Percentiles rank a stretch among this genome's conserved stretches.
phyloP scores from a whole-genome alignment of 1,284 basidiomycete genomes.

The Boletus holoroseus region DNA sequence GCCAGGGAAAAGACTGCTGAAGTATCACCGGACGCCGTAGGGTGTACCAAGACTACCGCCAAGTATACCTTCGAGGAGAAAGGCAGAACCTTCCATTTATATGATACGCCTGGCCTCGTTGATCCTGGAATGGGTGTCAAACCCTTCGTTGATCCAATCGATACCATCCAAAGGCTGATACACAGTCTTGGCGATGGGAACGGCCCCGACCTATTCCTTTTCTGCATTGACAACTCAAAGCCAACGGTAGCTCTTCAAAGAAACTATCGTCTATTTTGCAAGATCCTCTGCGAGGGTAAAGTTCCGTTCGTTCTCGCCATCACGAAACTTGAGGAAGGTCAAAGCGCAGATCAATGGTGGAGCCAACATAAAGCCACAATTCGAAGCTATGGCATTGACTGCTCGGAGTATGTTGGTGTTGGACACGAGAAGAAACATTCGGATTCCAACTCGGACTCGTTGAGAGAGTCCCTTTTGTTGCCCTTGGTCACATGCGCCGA shows the following conservation, averaged over 20 bases:
- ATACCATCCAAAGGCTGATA: conserved; percentile 30
- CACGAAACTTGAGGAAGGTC: conserved; percentile 24
- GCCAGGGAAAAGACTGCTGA: conserved; percentile 11
- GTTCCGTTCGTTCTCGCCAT: conserved; percentile 25
- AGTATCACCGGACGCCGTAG: conserved; percentile 23
- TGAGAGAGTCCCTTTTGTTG: conserved; percentile 19
- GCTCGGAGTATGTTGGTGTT: conserved; percentile 34
- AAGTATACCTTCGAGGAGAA: conserved; percentile 19
- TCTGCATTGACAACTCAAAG: conserved; percentile 34
- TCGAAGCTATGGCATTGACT: conserved; percentile 27
- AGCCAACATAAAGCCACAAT: conserved; percentile 27
- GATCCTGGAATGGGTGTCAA: conserved; percentile 32
- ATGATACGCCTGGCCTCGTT: conserved; percentile 40
- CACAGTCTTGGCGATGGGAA: conserved; percentile 23
- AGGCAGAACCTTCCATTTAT: conserved; percentile 25
- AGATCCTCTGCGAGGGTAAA: conserved; percentile 25
- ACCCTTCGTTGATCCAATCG: conserved; percentile 30
- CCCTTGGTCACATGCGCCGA: conserved; percentile 16
- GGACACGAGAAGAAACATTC: not conserved
- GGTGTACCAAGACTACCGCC: conserved; percentile 17
- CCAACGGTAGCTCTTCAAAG: conserved; percentile 29
- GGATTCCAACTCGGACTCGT: not conserved
- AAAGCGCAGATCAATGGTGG: conserved; percentile 34
- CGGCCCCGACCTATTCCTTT: conserved; percentile 36
- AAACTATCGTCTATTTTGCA: conserved; percentile 28